Conservation (phyloP, 108 stramenopile genomes). For the Stephanodiscus minutulus region DNA sequence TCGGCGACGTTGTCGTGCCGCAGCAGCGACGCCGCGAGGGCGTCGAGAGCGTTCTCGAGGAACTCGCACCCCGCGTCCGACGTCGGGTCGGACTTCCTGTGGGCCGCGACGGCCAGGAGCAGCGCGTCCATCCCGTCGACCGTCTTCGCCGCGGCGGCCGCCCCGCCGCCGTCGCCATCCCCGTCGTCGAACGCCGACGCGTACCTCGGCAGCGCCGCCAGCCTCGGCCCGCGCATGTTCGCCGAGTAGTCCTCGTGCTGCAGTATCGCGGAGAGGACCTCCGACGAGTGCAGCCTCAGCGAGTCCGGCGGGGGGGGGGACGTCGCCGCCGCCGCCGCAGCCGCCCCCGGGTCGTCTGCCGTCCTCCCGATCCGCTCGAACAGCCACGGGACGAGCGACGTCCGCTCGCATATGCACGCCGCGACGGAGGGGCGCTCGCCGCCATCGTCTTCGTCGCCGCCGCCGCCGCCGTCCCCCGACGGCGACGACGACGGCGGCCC, state of each 20-base stretch:
- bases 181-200: slow-evolving; percentile 27
- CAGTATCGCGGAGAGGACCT: slow-evolving; percentile 63
- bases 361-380: slow-evolving; percentile 49
- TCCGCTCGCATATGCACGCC: slow-evolving; percentile 52
- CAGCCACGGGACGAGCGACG: slow-evolving; percentile 67
- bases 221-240: slow-evolving; percentile 27
- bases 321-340: not conserved
- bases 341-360: not conserved
- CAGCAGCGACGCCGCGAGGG: slow-evolving; percentile 60
- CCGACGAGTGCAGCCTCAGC: slow-evolving; percentile 45
- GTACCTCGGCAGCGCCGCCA: slow-evolving; percentile 25
- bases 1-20: slow-evolving; percentile 53
- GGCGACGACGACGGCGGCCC: no score
- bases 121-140: slow-evolving; percentile 77
- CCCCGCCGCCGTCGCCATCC: slow-evolving; percentile 28
- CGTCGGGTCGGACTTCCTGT: slow-evolving; percentile 67
- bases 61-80: slow-evolving; percentile 70
- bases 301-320: slow-evolving; percentile 27
- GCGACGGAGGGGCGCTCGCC: slow-evolving; percentile 43
- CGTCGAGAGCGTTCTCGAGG: slow-evolving; percentile 69
- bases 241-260: slow-evolving; percentile 63
- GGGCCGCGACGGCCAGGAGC: slow-evolving; percentile 59
- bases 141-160: not conserved
- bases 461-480: no score
- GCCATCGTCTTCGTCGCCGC: slow-evolving; percentile 4